These are phyloP conservation scores for Eucalyptus viminalis DNA, from an alignment of 345 rosid genomes.

Conservation along the genomic window DNA sequence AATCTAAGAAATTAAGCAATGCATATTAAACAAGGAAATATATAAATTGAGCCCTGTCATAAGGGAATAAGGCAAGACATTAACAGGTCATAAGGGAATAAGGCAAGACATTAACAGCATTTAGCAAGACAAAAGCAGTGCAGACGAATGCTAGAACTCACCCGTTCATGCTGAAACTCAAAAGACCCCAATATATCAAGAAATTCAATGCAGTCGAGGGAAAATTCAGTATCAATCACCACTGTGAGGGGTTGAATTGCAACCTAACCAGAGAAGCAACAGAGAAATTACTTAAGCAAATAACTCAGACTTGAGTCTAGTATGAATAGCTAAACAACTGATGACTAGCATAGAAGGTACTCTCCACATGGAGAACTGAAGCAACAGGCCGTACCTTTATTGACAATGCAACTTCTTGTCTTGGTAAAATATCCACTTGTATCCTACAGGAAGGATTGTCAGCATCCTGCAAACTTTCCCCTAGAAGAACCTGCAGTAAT, in stretches of 20 bases:
- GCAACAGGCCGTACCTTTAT: slow-evolving; percentile 36
- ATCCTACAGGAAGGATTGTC: slow-evolving; percentile 30
- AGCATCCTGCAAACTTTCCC: slow-evolving; percentile 18
- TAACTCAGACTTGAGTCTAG: not conserved
- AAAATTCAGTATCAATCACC: slow-evolving; percentile 33
- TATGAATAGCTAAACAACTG: not conserved
- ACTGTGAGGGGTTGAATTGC: slow-evolving; percentile 56
- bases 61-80: not conserved
- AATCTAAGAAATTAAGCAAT: not conserved
- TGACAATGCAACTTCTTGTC: slow-evolving; percentile 41
- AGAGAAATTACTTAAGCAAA: not conserved
- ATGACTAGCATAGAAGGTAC: not conserved
- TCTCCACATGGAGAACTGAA: not conserved
- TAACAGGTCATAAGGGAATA: not conserved
- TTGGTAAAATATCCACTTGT: slow-evolving; percentile 42
- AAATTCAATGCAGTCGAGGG: slow-evolving; percentile 29
- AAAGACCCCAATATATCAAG: slow-evolving; percentile 31
- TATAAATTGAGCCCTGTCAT: not conserved
- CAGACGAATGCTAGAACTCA: slow-evolving; percentile 14
- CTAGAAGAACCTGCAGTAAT: slow-evolving; percentile 12
- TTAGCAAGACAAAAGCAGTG: not conserved
- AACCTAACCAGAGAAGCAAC: slow-evolving; percentile 27
- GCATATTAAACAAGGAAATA: not conserved
- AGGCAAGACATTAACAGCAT: not conserved
- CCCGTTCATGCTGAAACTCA: slow-evolving; percentile 68